Evolutionary conservation across 2,329 filamentous ascomycete genomes (phyloP).

Genomic region (Remersonia thermophila): DNA sequence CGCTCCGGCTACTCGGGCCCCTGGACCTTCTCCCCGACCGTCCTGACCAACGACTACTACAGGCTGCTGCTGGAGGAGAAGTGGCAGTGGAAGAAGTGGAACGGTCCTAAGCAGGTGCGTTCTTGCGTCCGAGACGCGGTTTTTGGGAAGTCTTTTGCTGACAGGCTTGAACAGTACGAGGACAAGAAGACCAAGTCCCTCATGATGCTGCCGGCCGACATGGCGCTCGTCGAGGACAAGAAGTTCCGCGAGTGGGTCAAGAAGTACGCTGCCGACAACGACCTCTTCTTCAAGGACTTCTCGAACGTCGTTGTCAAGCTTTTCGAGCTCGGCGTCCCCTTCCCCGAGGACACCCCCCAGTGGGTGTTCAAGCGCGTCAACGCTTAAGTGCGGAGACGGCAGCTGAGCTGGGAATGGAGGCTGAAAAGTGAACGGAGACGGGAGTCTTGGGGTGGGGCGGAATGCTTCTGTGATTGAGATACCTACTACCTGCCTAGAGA

Average conservation of each 20-base stretch:
- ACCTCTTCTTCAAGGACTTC: conserved; percentile 90
- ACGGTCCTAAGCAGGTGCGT: conserved; percentile 62
- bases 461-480: not conserved
- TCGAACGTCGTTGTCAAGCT: conserved; percentile 64
- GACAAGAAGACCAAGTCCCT: conserved; percentile 76
- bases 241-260: conserved; percentile 68
- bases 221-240: conserved; percentile 80
- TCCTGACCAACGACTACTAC: conserved; percentile 92
- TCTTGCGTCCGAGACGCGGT: not conserved
- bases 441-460: not conserved
- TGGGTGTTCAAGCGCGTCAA: conserved; percentile 52
- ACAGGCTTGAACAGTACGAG: conserved; percentile 47
- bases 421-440: conserved; percentile 1
- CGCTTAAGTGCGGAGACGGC: conserved; percentile 20
- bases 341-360: conserved; percentile 49
- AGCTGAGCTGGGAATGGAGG: not conserved
- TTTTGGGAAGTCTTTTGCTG: conserved; percentile 1
- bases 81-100: conserved; percentile 86
- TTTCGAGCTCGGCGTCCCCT: conserved; percentile 90
- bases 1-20: conserved; percentile 80
- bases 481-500: not conserved
- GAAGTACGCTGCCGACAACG: conserved; percentile 83
- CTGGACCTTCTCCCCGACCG: conserved; percentile 85
- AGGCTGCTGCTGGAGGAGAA: conserved; percentile 79
- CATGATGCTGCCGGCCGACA: conserved; percentile 96